phyloP scores from a whole-genome alignment of 2,329 filamentous ascomycete genomes.

The Hirsutella thompsonii region DNA sequence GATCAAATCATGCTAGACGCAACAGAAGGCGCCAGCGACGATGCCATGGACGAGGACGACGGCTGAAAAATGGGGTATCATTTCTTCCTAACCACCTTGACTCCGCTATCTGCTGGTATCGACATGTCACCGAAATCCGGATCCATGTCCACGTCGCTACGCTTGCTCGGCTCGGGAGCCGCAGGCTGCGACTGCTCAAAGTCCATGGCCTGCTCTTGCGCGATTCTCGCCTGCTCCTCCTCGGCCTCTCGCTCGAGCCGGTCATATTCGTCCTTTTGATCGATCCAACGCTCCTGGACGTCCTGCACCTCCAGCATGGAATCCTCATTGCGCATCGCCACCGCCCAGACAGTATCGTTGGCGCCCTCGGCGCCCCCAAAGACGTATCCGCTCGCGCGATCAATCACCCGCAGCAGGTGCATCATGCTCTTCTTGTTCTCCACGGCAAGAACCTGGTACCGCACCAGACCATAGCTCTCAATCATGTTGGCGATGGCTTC shows the following conservation, averaged over 20 bases:
- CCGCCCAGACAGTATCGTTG: slow-evolving; percentile 94
- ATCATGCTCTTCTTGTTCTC: slow-evolving; percentile 98
- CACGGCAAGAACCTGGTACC: slow-evolving; percentile 86
- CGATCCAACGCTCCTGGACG: slow-evolving; percentile 92
- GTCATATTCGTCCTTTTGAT: slow-evolving; percentile 80
- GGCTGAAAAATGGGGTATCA: slow-evolving; percentile 31
- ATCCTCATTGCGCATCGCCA: slow-evolving; percentile 72
- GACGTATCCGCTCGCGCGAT: slow-evolving; percentile 83
- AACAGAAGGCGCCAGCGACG: slow-evolving; percentile 29
- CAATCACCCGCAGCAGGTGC: slow-evolving; percentile 75
- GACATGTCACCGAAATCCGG: slow-evolving; percentile 39
- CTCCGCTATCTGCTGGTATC: slow-evolving; percentile 45
- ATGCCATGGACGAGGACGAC: slow-evolving; percentile 30
- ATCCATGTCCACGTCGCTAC: slow-evolving; percentile 16
- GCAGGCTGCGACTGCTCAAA: slow-evolving; percentile 14
- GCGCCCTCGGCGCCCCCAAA: slow-evolving; percentile 85
- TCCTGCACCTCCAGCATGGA: slow-evolving; percentile 71
- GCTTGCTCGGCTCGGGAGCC: slow-evolving; percentile 8
- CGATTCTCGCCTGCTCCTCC: slow-evolving; percentile 56
- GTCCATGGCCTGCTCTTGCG: slow-evolving; percentile 24
- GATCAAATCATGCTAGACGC: slow-evolving; percentile 24
- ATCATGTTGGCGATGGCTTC: slow-evolving; percentile 77
- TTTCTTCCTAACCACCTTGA: slow-evolving; percentile 59
- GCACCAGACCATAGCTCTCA: slow-evolving; percentile 78
- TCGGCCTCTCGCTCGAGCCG: slow-evolving; percentile 61